Evolutionary conservation across 2,329 filamentous ascomycete species (phyloP).

Genomic region (Colletotrichum lini): DNA sequence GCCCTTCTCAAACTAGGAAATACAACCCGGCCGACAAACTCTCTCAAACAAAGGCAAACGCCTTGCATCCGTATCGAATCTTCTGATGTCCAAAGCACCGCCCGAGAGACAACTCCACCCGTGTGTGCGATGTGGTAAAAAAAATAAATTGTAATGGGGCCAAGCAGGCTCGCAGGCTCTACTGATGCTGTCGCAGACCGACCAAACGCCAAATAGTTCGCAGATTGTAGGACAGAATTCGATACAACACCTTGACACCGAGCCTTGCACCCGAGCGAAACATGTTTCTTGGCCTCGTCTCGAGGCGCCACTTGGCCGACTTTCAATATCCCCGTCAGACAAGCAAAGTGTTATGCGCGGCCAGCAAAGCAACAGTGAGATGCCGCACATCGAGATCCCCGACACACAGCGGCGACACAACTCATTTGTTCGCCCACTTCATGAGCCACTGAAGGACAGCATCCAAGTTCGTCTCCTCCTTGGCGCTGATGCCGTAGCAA

Average conservation of each 20-base stretch:
- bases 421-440: conserved; percentile 83
- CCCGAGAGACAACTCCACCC: conserved; percentile 7
- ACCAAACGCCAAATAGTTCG: conserved; percentile 32
- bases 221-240: conserved; percentile 10
- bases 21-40: conserved; percentile 4
- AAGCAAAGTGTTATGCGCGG: neutral
- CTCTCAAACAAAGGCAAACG: conserved; percentile 9
- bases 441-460: conserved; percentile 97
- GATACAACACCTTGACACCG: conserved; percentile 13
- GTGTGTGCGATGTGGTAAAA: conserved; percentile 21
- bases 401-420: conserved; percentile 23
- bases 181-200: conserved; percentile 38
- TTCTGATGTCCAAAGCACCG: conserved; percentile 12
- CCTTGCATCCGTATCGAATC: conserved; percentile 3
- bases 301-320: neutral
- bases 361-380: neutral
- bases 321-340: neutral
- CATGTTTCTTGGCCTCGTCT: neutral
- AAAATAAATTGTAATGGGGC: conserved; percentile 16
- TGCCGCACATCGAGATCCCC: neutral
- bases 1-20: conserved; percentile 8
- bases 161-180: conserved; percentile 25
- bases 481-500: conserved; percentile 98
- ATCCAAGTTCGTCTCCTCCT: conserved; percentile 98
- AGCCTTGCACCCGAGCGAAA: neutral